Evolutionary conservation across 2,329 filamentous ascomycete species (phyloP).

Genomic region (Penicillium sp.): DNA sequence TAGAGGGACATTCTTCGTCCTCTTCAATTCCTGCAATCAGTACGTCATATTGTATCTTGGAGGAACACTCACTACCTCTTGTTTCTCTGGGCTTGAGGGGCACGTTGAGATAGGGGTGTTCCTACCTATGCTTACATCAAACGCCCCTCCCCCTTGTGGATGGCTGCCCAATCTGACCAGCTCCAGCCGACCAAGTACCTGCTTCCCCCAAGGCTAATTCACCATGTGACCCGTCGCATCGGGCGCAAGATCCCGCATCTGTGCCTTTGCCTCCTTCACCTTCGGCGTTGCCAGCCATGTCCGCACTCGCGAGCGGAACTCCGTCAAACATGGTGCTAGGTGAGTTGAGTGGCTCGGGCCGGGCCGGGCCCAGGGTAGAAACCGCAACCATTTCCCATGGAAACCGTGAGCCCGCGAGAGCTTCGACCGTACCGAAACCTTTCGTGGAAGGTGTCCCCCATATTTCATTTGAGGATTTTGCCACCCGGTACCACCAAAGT

Average conservation of each 20-base stretch:
- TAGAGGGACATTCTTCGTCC: conserved; percentile 28
- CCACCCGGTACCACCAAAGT: conserved; percentile 41
- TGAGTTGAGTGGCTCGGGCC: conserved; percentile 36
- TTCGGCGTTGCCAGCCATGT: conserved; percentile 7
- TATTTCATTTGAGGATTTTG: conserved; percentile 46
- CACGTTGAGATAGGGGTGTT: background rate
- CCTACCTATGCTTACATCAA: background rate
- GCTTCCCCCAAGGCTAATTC: conserved; percentile 28
- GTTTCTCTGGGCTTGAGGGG: conserved; percentile 11
- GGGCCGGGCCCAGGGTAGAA: conserved; percentile 26
- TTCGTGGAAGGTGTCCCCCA: conserved; percentile 16
- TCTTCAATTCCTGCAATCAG: conserved; percentile 37
- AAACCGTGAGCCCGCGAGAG: conserved; percentile 12
- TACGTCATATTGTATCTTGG: conserved; percentile 26
- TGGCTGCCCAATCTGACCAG: conserved; percentile 25
- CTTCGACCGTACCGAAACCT: background rate
- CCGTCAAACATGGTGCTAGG: conserved; percentile 27
- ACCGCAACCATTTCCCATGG: conserved; percentile 23
- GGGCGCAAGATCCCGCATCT: conserved; percentile 25
- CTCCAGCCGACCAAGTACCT: conserved; percentile 31
- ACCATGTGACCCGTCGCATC: conserved; percentile 35
- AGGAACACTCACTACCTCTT: background rate
- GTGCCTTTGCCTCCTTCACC: conserved; percentile 25
- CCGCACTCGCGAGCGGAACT: background rate
- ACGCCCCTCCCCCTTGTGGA: conserved; percentile 18